Conservation (phyloP, 257 asterid species). For the Penstemon davidsonii region DNA sequence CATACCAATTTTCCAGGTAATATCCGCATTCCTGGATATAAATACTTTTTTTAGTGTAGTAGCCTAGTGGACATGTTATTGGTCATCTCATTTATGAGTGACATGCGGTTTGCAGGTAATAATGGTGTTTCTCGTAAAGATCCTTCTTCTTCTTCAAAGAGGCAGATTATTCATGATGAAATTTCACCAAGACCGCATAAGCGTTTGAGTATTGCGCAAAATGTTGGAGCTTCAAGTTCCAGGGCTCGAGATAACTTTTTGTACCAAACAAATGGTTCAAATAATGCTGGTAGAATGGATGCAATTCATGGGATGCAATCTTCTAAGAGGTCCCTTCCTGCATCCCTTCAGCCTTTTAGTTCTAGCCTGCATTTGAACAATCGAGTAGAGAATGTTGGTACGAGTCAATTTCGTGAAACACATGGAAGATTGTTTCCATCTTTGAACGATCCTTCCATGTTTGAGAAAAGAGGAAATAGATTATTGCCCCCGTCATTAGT, state of each 20-base stretch:
- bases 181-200: conserved; percentile 38
- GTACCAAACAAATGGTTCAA: conserved; percentile 28
- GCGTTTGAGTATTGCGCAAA: conserved; percentile 31
- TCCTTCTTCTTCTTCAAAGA: conserved; percentile 42
- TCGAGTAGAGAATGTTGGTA: conserved; percentile 49
- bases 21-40: conserved; percentile 13
- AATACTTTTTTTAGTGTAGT: conserved; percentile 17
- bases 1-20: conserved; percentile 47
- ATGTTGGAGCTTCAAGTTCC: conserved; percentile 49
- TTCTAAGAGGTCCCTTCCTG: conserved; percentile 54
- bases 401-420: conserved; percentile 47
- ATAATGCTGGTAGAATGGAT: conserved; percentile 24
- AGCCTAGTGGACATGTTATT: conserved; percentile 10
- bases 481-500: conserved; percentile 55
- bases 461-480: conserved; percentile 58
- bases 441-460: conserved; percentile 35
- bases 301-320: conserved; percentile 36
- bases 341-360: conserved; percentile 43
- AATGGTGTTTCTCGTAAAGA: conserved; percentile 31
- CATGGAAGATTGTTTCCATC: conserved; percentile 42
- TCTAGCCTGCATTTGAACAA: conserved; percentile 37
- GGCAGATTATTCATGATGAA: conserved; percentile 41
- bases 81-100: conserved; percentile 11
- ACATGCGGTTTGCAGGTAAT: conserved; percentile 40
- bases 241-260: conserved; percentile 29